Evolutionary conservation across 495 filamentous ascomycete species (phyloP), one percentile per base, ranked within the genome.

Genomic region (Xylaria scruposa): DNA sequence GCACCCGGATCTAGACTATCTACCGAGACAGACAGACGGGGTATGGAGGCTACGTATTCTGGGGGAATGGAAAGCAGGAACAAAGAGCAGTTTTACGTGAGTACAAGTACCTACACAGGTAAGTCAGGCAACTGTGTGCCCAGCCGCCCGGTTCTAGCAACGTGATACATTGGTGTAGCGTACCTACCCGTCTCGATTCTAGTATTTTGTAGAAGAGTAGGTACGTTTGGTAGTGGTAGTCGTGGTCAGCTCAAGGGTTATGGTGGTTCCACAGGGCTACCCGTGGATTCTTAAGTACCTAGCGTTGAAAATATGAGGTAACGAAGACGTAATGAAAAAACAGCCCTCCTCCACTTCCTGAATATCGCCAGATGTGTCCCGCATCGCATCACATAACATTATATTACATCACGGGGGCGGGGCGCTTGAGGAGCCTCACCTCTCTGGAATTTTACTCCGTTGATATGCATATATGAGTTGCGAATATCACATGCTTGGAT

Each of bases 321-420:
- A 78, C 64, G 70, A 79, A 79, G 66, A 79, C 78, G 78, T 79
- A 79, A 79, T 79, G 68, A 46, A 76, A 79, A 79, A 21, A 40
- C 3, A 1, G 12, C 60, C 5, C 51, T 42, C 66, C 53, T 42
- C 66, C 53, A 38, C 66, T 59, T 49, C 19, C 51, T 33, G 31
- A 42, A 67, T 68, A 44, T 66, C 63, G 21, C 63, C 46, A 58
- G 53, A 60, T 40, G 38, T 21, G 56, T 69, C 54, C 67, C 53
- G 67, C 24, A 69, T 70, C 68, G 54, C 54, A 70, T 46, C 62
- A 49, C 62, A 31, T 31, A 31, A 31, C 29, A 17, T 51, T 12
- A 21, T 8, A 49, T 47, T 42, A 63, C 38, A 44, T 56, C 53
- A 31, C 53, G 15, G 26, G 12, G 26, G 26, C 26, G 53, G 53